Base-by-base conservation (phyloP, 2,329 filamentous ascomycete species). In the Fusarium sp. region DNA sequence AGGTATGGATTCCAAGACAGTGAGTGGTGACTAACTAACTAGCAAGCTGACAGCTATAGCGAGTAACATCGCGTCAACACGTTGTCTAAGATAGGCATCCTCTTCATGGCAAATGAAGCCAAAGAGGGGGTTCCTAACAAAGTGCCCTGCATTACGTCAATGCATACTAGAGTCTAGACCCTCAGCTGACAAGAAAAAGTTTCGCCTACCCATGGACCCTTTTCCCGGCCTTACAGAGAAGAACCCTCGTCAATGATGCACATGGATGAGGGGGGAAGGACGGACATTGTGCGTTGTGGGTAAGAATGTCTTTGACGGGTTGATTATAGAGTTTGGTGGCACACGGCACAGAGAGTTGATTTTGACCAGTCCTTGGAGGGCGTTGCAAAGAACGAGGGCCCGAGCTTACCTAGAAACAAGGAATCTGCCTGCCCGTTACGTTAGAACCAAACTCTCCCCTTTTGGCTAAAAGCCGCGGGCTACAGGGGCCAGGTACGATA, bases 321-420 rank as follows among this genome's bases (percentile, higher is more conserved):
- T 63, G 28, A 41, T 35, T 26, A 68, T 51, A 65, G 50, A 65
- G 51, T 58, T 64, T 55, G n/a, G 55, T 68, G 65, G 55, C 47
- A 48, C 48, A 44, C 50, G 51, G 65, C 58, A 53, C 35, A 65
- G 31, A 31, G 14, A 11, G 30, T 45, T 38, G 26, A 53, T 48
- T 31, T 11, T 50, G 31, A 18, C 55, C 30, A 35, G 39, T 35
- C 44, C 14, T 30, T 35, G 14, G 24, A 35, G 39, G 39, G 39
- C 30, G 54, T 57, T 33, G 11, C 28, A 13, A 26, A 48, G 22
- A 20, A 45, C 26, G 16, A 36, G 41, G 55, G 55, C 16, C 55
- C 55, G 20, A 58, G 55, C 55, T 58, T 8, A 51, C 9, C n/a
- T 22, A 5, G n/a, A 33, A 57, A 28, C 26, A 30, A 39, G 24